Percentiles rank a stretch among this genome's conserved stretches.
These are phyloP conservation scores for Omphalotus guepiniiformis DNA, from an alignment of 768 basidiomycete species.

Conservation along the genomic window DNA sequence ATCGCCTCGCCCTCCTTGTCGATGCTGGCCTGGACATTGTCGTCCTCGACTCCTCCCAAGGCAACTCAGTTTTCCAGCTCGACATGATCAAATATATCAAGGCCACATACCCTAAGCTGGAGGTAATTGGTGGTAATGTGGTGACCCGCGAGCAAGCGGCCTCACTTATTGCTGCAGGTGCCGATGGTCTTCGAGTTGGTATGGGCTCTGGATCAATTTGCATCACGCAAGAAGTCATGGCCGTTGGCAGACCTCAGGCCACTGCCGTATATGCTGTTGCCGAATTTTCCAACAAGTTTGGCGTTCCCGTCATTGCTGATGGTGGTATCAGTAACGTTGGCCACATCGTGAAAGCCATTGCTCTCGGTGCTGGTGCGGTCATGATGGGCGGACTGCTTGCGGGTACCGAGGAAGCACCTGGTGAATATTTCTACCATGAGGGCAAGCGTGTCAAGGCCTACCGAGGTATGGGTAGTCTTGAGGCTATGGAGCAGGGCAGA, in stretches of 20 bases:
- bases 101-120: conserved; percentile 73
- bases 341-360: conserved; percentile 94
- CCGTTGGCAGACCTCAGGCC: conserved; percentile 96
- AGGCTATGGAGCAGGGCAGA: conserved; percentile 86
- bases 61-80: conserved; percentile 89
- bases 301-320: conserved; percentile 95
- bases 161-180: conserved; percentile 87
- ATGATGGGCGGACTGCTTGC: conserved; percentile 99
- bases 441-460: conserved; percentile 99
- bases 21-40: conserved; percentile 96
- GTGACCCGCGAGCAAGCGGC: conserved; percentile 98
- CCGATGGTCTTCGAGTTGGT: conserved; percentile 91
- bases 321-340: conserved; percentile 95
- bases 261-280: conserved; percentile 97
- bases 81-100: conserved; percentile 98
- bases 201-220: conserved; percentile 99
- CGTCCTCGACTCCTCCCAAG: conserved; percentile 93
- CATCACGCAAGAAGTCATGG: conserved; percentile 99
- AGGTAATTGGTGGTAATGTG: conserved; percentile 96
- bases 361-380: conserved; percentile 91
- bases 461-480: conserved; percentile 96
- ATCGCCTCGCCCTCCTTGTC: conserved; percentile 79
- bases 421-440: conserved; percentile 99
- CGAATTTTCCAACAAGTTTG: conserved; percentile 90
- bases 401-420: conserved; percentile 94